Evolutionary conservation across 2,329 filamentous ascomycete genomes (phyloP), one percentile per base, ranked within the genome.

Genomic region (Alternaria sp.): DNA sequence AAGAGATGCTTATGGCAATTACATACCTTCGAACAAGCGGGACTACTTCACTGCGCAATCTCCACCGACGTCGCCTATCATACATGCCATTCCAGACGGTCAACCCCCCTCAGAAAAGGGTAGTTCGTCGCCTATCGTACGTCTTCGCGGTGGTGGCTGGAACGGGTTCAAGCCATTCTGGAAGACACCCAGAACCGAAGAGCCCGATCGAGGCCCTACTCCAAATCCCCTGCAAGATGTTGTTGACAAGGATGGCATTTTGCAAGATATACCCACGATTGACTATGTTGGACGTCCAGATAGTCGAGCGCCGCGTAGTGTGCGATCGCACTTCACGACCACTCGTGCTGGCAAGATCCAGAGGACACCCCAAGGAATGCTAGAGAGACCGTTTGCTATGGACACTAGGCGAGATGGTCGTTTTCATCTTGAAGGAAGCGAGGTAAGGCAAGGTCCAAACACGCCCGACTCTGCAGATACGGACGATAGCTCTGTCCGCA

Each of bases 1-100:
- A 17, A 55, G 63, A 23, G 56, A 66, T 29, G 49, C 31, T 24
- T 64, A 64, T 37, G 63, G 63, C 11, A 66, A 66, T 21, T 54
- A 53, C 24, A 64, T 62, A 31, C 36, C 58, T 29, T 64, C 63
- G 6, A 62, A 58, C 21, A 48, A 14, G n/a, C 54, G 26, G 8
- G 56, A 66, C 21, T 60, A 62, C 10, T 34, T 51, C 23, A 36
- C 44, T 21, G 14, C 42, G 23, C 28, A 58, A 11, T 37, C 49
- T 1, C 28, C 23, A 17, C 6, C 44, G 6, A 46, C 28, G 9
- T 34, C 26, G 1, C 24, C 21, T 17, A 23, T 29, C 5, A 8
- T 28, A 26, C 46, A 11, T 9, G 33, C 26, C 11, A n/a, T 31
- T 3, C 21, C 14, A 0, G 8, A 48, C 6, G 21, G 31, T 14